Base-by-base conservation (phyloP, 768 basidiomycete species). In the Mycena leptocephala region DNA sequence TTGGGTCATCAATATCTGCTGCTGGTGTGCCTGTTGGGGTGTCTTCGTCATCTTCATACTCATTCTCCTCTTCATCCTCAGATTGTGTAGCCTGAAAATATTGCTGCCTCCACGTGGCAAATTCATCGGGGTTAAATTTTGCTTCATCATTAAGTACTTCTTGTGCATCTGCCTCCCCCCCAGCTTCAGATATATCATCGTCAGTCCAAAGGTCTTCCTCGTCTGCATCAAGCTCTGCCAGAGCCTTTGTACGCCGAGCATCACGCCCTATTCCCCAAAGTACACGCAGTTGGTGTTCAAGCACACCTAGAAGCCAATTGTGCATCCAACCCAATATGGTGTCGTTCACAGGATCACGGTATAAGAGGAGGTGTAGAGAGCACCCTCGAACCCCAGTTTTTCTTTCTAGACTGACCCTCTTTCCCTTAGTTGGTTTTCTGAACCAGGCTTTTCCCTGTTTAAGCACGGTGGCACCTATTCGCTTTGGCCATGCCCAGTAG, bases 331-430 rank as follows among this genome's bases (percentile, higher is more conserved):
- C 68, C n/a, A 68, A 37, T 32, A 69, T 56, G 75, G 67, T 59
- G 75, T 75, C 62, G 1, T 53, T 43, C 2, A 81, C 74, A 28
- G 81, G 78, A 58, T 82, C 62, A 56, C 78, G 79, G 35, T 81
- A 78, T 20, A 32, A 56, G 24, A 82, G 51, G 16, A 74, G 28
- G 70, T 79, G 74, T 6, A 80, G n/a, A 33, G 76, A 62, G n/a
- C 72, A 77, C 70, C 70, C 76, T 4, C 80, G 62, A 8, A 80
- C 73, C 5, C 81, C 80, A 62, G 26, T 71, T 46, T 71, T 41
- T 24, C 32, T 77, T 6, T 59, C 35, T 18, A 73, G 3, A 1
- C 18, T 18, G 8, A 79, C 51, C 22, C 62, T 51, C 28, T 64
- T 56, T 0, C 28, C 58, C 39, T 78, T 65, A 0, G 67, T 79